A percentile compares a stretch with the other conserved stretches of the same genome.
Conservation (phyloP, 2,329 filamentous ascomycete genomes). For the Clonostachys solani region DNA sequence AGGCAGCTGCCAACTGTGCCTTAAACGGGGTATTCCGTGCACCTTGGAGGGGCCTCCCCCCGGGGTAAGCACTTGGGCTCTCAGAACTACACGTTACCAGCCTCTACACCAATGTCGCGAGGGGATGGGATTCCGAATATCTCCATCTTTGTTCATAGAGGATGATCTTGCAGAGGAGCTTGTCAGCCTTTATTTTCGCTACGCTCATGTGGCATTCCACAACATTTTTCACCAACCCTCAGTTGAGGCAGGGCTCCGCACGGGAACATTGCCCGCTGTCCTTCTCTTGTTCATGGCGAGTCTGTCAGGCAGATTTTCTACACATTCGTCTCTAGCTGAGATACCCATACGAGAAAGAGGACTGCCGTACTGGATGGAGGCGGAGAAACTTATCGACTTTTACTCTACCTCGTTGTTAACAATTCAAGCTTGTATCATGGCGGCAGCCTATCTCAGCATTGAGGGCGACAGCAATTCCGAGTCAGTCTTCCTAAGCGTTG, state of each 20-base stretch:
- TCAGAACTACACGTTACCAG: background rate
- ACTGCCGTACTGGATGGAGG: conserved; percentile 10
- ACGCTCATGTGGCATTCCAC: conserved; percentile 26
- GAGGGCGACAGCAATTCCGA: conserved; percentile 27
- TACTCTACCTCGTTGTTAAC: conserved; percentile 26
- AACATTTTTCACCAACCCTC: conserved; percentile 22
- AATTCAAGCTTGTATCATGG: conserved; percentile 30
- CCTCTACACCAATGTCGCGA: background rate
- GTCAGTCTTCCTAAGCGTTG: conserved; percentile 28
- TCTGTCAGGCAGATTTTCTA: conserved; percentile 17
- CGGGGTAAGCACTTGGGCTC: background rate
- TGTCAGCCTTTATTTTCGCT: conserved; percentile 23
- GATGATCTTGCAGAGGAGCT: conserved; percentile 11
- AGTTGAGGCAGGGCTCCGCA: conserved; percentile 12
- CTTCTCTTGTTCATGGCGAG: conserved; percentile 16
- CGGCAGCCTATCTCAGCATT: conserved; percentile 22
- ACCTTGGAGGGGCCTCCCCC: background rate
- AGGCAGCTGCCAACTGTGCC: background rate
- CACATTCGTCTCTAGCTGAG: conserved; percentile 8
- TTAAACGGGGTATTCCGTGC: background rate
- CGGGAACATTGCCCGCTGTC: conserved; percentile 10
- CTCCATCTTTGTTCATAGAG: conserved; percentile 4
- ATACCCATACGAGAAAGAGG: conserved; percentile 12
- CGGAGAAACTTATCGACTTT: conserved; percentile 19
- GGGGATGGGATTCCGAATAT: background rate